phyloP scores from a whole-genome alignment of 139 green algal genomes.

The Ostreobium quekettii region DNA sequence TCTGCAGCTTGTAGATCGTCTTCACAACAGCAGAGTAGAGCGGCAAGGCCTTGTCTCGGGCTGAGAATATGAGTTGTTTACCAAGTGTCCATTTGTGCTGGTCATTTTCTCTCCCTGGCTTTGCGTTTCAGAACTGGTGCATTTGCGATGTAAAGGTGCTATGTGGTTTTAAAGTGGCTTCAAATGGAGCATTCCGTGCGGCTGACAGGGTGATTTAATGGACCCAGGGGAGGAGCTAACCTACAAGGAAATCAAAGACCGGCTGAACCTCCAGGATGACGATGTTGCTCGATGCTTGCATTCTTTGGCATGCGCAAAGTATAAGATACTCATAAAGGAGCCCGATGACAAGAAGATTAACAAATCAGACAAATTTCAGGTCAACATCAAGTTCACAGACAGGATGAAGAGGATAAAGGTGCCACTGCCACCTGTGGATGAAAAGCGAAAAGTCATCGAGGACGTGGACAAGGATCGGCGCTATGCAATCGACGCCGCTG shows the following conservation, averaged over 20 bases:
- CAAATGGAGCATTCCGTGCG: too few species aligned
- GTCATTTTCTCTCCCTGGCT: too few species aligned
- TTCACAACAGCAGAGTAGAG: too few species aligned
- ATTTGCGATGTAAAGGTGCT: too few species aligned
- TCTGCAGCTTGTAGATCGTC: too few species aligned
- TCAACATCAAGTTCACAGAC: conserved; percentile 86
- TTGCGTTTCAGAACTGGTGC: too few species aligned
- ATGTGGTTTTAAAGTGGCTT: too few species aligned
- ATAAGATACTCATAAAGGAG: conserved; percentile 82
- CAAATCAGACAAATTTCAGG: conserved; percentile 78
- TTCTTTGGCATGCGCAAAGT: conserved; percentile 80
- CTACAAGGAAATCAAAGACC: conserved; percentile 71
- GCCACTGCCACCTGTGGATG: conserved; percentile 73
- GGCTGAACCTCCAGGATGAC: conserved; percentile 76
- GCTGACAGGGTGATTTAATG: too few species aligned
- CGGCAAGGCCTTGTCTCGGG: too few species aligned
- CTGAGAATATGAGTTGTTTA: too few species aligned
- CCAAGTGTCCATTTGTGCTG: too few species aligned
- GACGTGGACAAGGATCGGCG: conserved; percentile 92
- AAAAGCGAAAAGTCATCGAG: conserved; percentile 89
- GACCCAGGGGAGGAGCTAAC: conserved; percentile 46
- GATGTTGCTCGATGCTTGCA: conserved; percentile 80
- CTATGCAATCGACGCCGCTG: conserved; percentile 77
- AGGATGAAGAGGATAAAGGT: conserved; percentile 85
- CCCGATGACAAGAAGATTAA: conserved; percentile 54